A percentile compares a stretch with the other conserved stretches of the same genome.
Evolutionary conservation across 352 stramenopile species (phyloP).

Genomic region (Phytophthora fragariae): DNA sequence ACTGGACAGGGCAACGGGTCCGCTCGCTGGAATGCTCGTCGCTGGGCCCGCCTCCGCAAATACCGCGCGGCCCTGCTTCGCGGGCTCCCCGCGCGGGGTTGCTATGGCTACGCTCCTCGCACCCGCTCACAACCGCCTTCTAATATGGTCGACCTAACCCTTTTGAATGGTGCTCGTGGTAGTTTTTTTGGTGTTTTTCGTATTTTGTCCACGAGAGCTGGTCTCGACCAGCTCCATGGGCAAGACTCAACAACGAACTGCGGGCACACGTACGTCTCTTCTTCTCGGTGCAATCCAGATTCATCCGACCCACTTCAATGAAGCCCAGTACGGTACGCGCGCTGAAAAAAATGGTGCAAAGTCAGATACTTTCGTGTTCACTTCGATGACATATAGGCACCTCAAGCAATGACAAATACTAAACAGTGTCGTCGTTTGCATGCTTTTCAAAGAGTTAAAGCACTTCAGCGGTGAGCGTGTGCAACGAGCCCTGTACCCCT

Average conservation of each 20-base stretch:
- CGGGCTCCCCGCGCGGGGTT: too few species aligned
- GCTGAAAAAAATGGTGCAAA: slow-evolving; percentile 12
- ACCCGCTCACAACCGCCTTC: too few species aligned
- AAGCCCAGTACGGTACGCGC: slow-evolving; percentile 12
- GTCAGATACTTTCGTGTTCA: neutral
- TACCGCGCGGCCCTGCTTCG: too few species aligned
- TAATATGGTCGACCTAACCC: too few species aligned
- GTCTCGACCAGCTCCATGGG: slow-evolving; percentile 26
- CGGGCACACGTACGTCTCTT: slow-evolving; percentile 7
- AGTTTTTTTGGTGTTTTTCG: too few species aligned
- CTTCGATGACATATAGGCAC: neutral
- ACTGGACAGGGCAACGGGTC: too few species aligned
- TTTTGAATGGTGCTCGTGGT: too few species aligned
- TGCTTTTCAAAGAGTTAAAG: neutral
- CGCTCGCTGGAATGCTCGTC: too few species aligned
- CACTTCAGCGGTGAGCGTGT: neutral
- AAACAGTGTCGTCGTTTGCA: neutral
- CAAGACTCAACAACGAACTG: slow-evolving; percentile 29
- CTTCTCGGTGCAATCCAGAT: slow-evolving; percentile 26
- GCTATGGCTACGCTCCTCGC: too few species aligned
- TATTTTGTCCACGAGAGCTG: neutral
- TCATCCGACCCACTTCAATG: slow-evolving; percentile 15
- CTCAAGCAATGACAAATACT: neutral
- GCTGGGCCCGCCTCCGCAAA: too few species aligned
- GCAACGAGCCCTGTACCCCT: neutral